Evolutionary conservation across 345 rosid species (phyloP), one percentile per base, ranked within the genome.

Genomic region (Alliaria petiolata): DNA sequence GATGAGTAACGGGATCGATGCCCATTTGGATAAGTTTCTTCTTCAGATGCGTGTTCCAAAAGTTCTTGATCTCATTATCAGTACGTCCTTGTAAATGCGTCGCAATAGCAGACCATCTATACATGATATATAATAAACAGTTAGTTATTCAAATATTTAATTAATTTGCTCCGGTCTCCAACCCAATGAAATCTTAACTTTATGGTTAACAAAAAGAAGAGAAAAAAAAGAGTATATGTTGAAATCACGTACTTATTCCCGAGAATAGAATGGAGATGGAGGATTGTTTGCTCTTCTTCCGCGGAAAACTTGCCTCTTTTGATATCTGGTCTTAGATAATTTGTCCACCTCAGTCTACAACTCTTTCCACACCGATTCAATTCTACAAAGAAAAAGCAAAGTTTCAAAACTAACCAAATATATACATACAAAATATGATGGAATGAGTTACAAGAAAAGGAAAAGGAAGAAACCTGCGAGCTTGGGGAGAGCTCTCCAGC

Each of bases 401-500:
- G 45, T 58, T 67, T 31, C 14, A 50, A 49, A 44, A 64, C 35
- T 39, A 8, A 43, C 25, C 1, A 44, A 9, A 46, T 7, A 50
- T 1, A 57, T 13, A 39, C 15, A 11, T 19, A n/a, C 15, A 28
- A 20, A 3, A 60, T 30, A 38, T 9, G 5, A 28, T 19, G n/a
- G 12, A 42, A 3, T 17, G 51, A 65, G n/a, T 20, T 14, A 46
- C 33, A 26, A 44, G 59, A 57, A 38, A 5, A 61, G 0, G 39
- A 39, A n/a, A 47, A 45, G 35, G 34, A 42, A 75, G 40, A 50
- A 58, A 73, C 97, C 97, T 43, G 97, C 91, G 70, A 85, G 87
- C 73, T 81, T 84, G 10, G 97, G 97, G 72, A 89, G 97, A 47
- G 92, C 90, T 79, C 97, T 82, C 97, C 97, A 91, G 78, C 95